Evolutionary conservation across 768 basidiomycete species (phyloP).

Genomic region (Lactifluus rugatus): DNA sequence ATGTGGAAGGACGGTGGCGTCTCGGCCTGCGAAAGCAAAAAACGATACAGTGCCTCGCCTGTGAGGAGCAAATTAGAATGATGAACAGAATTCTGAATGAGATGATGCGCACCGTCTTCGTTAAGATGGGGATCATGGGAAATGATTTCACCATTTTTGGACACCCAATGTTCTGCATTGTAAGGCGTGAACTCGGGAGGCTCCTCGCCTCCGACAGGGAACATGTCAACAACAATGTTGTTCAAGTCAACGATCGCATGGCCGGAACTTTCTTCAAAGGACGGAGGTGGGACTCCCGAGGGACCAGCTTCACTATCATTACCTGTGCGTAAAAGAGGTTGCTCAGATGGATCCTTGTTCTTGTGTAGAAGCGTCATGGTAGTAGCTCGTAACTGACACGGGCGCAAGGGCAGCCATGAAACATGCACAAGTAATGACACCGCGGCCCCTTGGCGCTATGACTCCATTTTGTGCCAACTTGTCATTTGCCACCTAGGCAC

Average conservation of each 20-base stretch:
- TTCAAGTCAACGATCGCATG: slow-evolving; percentile 23
- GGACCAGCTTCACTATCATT: slow-evolving; percentile 2
- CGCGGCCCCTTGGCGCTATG: background rate
- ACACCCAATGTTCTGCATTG: slow-evolving; percentile 48
- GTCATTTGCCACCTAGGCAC: too few relatives aligned
- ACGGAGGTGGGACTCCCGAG: slow-evolving; percentile 8
- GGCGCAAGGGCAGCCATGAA: background rate
- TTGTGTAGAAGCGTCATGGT: background rate
- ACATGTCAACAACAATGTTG: slow-evolving; percentile 20
- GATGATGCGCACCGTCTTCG: slow-evolving; percentile 39
- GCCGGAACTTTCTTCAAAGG: slow-evolving; percentile 20
- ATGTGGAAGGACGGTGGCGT: slow-evolving; percentile 37
- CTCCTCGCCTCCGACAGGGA: slow-evolving; percentile 30
- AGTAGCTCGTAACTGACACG: background rate
- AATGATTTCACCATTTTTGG: slow-evolving; percentile 40
- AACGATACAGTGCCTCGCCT: slow-evolving; percentile 69
- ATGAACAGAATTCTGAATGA: too few relatives aligned
- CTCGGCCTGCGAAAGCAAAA: slow-evolving; percentile 49
- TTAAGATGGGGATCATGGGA: slow-evolving; percentile 67
- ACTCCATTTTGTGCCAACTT: too few relatives aligned
- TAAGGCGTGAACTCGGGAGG: slow-evolving; percentile 54
- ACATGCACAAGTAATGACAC: background rate
- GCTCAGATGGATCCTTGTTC: background rate
- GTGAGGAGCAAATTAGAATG: background rate
- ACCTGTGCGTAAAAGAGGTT: background rate